Percentiles rank a stretch among this genome's conserved stretches.
Conservation (phyloP, 257 asterid genomes). For the Eucommia ulmoides region DNA sequence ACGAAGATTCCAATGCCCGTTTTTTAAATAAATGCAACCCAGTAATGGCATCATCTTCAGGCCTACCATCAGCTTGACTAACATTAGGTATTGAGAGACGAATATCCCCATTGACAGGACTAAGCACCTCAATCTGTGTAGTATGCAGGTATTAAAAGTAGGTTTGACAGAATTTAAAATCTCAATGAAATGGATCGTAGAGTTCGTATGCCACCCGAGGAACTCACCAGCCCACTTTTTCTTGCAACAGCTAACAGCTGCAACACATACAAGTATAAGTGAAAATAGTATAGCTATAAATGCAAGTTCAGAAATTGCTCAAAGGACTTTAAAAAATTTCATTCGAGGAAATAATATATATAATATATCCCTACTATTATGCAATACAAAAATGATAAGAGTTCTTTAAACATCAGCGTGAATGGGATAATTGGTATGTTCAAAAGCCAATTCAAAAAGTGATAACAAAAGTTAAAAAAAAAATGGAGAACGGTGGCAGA, state of each 20-base stretch:
- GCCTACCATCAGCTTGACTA: not conserved
- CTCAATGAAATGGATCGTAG: not conserved
- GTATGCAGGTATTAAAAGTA: not conserved
- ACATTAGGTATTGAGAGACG: not conserved
- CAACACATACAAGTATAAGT: constrained; percentile 13
- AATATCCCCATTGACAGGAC: not conserved
- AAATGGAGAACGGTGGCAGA: too few species aligned
- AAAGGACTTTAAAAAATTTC: too few species aligned
- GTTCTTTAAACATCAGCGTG: too few species aligned
- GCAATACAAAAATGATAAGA: too few species aligned
- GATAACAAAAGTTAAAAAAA: too few species aligned
- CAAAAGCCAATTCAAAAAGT: too few species aligned
- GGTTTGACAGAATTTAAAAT: too few species aligned
- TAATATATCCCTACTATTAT: too few species aligned
- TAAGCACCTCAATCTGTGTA: not conserved
- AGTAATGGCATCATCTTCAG: not conserved
- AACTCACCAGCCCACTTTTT: constrained; percentile 64
- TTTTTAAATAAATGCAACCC: not conserved
- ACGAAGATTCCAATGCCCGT: not conserved
- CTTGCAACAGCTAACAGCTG: constrained; percentile 78
- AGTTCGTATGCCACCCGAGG: not conserved
- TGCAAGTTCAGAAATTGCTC: not conserved
- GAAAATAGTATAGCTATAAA: not conserved
- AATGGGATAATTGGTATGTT: too few species aligned
- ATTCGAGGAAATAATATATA: too few species aligned